These are phyloP conservation scores for Lecanicillium sp. DNA, from an alignment of 2,329 filamentous ascomycete genomes.

Conservation along the genomic window DNA sequence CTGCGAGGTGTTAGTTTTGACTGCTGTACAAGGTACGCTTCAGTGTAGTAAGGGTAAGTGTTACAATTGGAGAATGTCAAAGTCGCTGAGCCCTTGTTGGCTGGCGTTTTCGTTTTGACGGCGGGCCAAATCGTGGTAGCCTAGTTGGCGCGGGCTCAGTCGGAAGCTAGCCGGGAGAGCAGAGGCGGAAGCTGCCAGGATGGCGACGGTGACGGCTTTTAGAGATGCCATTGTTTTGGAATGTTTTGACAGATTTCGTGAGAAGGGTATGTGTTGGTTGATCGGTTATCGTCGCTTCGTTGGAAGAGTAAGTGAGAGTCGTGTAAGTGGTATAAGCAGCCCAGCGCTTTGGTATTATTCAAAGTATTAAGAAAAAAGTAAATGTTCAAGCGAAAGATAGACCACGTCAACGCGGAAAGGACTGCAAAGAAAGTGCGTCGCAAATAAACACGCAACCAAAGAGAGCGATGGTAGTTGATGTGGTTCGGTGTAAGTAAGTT, in stretches of 20 bases:
- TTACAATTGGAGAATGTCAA: conserved; percentile 8
- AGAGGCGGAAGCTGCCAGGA: conserved; percentile 1
- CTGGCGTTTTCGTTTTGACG: conserved; percentile 2
- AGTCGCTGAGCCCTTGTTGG: conserved; percentile 4
- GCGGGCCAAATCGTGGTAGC: conserved; percentile 3
- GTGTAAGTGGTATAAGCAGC: neutral
- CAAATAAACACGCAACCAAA: no score
- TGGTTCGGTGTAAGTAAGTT: neutral
- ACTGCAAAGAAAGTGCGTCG: neutral
- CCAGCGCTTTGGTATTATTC: neutral
- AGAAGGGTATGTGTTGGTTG: neutral
- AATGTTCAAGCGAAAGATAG: neutral
- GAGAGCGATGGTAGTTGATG: neutral
- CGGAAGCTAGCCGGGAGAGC: conserved; percentile 5
- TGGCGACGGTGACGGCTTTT: conserved; percentile 2
- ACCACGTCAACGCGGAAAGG: conserved; percentile 3
- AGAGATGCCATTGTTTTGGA: conserved; percentile 1
- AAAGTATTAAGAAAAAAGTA: neutral
- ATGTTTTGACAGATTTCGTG: neutral
- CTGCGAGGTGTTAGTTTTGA: conserved; percentile 28
- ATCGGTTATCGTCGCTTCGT: neutral
- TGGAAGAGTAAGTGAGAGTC: neutral
- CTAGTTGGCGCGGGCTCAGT: conserved; percentile 5
- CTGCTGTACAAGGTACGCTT: neutral
- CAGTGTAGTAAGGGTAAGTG: neutral